Base-by-base conservation (phyloP, 352 stramenopile genomes). In the Globisporangium spiculum region DNA sequence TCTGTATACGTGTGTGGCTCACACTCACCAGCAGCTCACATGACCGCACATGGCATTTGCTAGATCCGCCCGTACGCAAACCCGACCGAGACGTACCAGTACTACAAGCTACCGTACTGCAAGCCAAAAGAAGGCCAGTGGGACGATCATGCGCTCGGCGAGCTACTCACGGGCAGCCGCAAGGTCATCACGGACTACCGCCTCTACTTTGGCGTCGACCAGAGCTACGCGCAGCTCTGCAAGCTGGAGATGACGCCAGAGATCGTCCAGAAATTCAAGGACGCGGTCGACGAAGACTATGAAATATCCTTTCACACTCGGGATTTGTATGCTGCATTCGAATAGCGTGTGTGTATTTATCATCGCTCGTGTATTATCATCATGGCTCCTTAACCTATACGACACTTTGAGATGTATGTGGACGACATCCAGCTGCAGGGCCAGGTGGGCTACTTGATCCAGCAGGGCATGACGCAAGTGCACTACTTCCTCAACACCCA, bases 61-160 rank as follows among this genome's bases (percentile, higher is more conserved):
- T 55, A 89, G 78, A 76, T 90, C 57, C 96, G 96, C 20, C 97
- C 97, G 38, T 99, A 98, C 68, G 98, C 98, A 57, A 99, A 99
- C 80, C 97, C 96, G 24, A 98, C 93, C 3, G 97, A 99, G 77
- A 99, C 97, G 60, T 99, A 99, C 77, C 90, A 97, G 75, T 99
- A 99, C 81, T 99, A 99, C 81, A 98, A 94, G 57, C 81, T 99
- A 52, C 97, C 97, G 30, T 99, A 97, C 84, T 99, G 97, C 75
- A 89, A 94, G 65, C 81, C 83, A 9, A 90, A 89, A 60, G 84
- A 93, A 70, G 76, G 79, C 30, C 81, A 96, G 67, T 91, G 84
- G 71, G 92, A 98, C 70, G 91, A 96, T 30, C 90, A 98, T 68
- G 83, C 93, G 46, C 78, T 98, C 22, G 97, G 97, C 32, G 97